phyloP scores from a whole-genome alignment of 148 eudicot genomes.

The Heliosperma pusillum region DNA sequence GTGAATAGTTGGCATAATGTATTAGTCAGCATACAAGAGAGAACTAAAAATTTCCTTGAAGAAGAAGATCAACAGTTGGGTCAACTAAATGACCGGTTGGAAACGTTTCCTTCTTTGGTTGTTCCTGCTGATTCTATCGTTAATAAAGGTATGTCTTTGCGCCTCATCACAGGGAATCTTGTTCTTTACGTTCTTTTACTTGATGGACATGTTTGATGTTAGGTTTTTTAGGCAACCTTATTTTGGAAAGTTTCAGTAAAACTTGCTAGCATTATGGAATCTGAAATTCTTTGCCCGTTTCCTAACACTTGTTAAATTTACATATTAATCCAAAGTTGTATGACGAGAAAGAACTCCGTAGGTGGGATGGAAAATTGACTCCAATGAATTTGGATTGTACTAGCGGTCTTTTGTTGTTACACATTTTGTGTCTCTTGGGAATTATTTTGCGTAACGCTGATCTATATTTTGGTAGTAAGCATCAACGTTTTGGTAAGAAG shows the following conservation, averaged over 20 bases:
- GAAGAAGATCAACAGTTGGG: constrained; percentile 33
- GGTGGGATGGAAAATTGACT: neutral
- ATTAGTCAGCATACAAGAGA: constrained; percentile 63
- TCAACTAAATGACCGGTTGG: constrained; percentile 19
- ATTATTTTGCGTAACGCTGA: neutral
- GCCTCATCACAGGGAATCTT: constrained; percentile 12
- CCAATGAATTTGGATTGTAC: neutral
- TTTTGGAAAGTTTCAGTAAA: neutral
- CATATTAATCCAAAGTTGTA: neutral
- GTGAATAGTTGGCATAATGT: constrained; percentile 86
- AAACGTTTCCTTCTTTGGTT: constrained; percentile 32
- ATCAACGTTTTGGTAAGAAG: constrained; percentile 10
- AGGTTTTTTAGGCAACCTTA: neutral
- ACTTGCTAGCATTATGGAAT: constrained; percentile 1
- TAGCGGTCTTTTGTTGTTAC: neutral
- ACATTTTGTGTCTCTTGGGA: neutral
- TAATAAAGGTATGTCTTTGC: constrained; percentile 27
- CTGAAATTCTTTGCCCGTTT: neutral
- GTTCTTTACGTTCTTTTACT: neutral
- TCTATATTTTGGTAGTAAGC: neutral
- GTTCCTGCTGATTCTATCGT: constrained; percentile 20
- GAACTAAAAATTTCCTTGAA: constrained; percentile 46
- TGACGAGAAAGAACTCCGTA: neutral
- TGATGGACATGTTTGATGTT: neutral
- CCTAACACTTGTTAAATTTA: neutral